phyloP scores from a whole-genome alignment of 345 rosid genomes.

The Cochlearia excelsa region DNA sequence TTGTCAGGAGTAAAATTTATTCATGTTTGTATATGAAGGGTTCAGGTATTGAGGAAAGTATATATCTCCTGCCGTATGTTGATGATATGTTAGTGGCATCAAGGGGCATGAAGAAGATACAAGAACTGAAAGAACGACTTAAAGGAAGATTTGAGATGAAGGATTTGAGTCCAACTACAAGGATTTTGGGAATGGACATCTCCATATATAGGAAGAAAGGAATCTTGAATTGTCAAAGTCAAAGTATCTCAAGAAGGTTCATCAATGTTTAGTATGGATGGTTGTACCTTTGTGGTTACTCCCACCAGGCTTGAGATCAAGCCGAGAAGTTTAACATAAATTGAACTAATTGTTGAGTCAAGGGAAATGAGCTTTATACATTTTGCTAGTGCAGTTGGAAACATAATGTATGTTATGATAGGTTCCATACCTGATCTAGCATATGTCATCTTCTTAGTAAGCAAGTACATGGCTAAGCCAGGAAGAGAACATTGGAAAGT shows the following conservation, averaged over 20 bases:
- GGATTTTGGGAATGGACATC: conserved; percentile 3
- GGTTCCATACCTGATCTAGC: not conserved
- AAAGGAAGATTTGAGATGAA: not conserved
- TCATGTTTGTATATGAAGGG: no score
- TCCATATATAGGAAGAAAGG: not conserved
- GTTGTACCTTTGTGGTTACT: not conserved
- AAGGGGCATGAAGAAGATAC: no score
- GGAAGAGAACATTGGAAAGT: not conserved
- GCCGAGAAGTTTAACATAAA: not conserved
- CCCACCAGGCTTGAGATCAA: not conserved
- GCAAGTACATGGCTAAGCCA: not conserved
- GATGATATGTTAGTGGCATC: no score
- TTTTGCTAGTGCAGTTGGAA: not conserved
- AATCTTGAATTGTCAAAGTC: not conserved
- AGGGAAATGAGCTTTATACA: not conserved
- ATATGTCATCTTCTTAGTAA: not conserved
- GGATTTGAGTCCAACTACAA: no score
- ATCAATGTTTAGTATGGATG: not conserved
- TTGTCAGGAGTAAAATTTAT: no score
- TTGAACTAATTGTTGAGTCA: not conserved
- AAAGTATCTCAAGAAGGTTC: not conserved
- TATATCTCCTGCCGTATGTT: no score
- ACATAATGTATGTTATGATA: not conserved
- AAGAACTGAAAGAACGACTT: no score
- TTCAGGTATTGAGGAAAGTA: no score